Evolutionary conservation across 2,329 filamentous ascomycete genomes (phyloP).

Genomic region (Talaromyces sp.): DNA sequence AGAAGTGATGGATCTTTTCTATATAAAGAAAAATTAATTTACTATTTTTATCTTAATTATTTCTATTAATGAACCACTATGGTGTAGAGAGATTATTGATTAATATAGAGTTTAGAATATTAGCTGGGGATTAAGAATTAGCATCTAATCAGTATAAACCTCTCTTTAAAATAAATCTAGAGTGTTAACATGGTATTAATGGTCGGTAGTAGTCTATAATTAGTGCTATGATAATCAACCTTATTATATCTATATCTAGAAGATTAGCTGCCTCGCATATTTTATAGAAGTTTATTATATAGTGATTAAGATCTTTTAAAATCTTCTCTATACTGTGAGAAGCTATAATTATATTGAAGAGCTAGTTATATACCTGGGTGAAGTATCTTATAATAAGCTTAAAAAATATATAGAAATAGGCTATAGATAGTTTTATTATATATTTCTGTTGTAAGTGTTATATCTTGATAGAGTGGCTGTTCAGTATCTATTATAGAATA

Average conservation of each 20-base stretch:
- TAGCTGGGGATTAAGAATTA: constrained; percentile 12
- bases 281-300: not conserved
- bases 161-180: not conserved
- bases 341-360: not conserved
- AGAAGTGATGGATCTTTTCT: not conserved
- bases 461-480: not conserved
- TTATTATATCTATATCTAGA: not conserved
- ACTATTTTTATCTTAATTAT: not conserved
- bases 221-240: constrained; percentile 12
- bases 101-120: constrained; percentile 14
- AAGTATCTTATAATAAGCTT: not conserved
- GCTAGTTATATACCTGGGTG: not conserved
- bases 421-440: not conserved
- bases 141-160: not conserved
- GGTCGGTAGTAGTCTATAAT: constrained; percentile 21
- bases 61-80: not conserved
- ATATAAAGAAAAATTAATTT: not conserved
- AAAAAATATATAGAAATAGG: not conserved
- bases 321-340: not conserved
- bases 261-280: not conserved
- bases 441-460: not conserved
- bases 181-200: constrained; percentile 7
- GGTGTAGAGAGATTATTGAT: not conserved
- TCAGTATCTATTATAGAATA: not conserved
- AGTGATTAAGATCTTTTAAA: not conserved